Percentiles rank a stretch among this genome's conserved stretches.
Conservation (phyloP, 108 stramenopile genomes). For the Chaetoceros tenuissimus region DNA sequence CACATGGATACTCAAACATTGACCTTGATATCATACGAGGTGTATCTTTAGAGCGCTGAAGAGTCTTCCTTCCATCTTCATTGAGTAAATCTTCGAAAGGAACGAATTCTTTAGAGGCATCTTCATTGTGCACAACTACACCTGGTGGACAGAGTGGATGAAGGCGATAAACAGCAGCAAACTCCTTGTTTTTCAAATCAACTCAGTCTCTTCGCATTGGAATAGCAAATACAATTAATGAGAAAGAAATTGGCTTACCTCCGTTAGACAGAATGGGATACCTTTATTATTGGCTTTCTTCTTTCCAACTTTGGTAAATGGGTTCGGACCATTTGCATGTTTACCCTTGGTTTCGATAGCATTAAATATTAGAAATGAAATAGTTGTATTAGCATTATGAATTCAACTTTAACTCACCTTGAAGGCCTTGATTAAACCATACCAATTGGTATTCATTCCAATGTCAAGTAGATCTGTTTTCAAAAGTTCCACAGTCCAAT, state of each 20-base stretch:
- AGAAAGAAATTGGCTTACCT: too few species aligned
- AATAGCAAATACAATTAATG: too few species aligned
- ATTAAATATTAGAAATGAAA: too few species aligned
- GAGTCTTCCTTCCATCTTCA: slow-evolving; percentile 2
- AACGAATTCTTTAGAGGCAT: slow-evolving; percentile 3
- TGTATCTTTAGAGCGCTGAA: neutral
- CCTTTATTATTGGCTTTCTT: slow-evolving; percentile 6
- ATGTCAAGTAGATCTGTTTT: neutral
- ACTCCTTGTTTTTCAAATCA: too few species aligned
- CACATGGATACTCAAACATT: slow-evolving; percentile 6
- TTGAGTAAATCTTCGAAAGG: slow-evolving; percentile 7
- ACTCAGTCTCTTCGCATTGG: too few species aligned
- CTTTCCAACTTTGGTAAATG: too few species aligned
- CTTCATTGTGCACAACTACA: slow-evolving; percentile 2
- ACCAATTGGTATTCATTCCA: slow-evolving; percentile 7
- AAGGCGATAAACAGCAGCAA: slow-evolving; percentile 13
- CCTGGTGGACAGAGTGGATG: slow-evolving; percentile 11
- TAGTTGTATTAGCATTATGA: too few species aligned
- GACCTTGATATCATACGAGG: neutral
- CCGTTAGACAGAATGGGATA: slow-evolving; percentile 12
- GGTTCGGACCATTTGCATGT: too few species aligned
- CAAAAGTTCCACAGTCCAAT: slow-evolving; percentile 9
- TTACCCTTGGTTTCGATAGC: too few species aligned
- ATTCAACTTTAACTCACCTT: too few species aligned
- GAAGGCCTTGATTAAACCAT: neutral